Base-by-base conservation (phyloP, 108 stramenopile genomes). In the Cyclotella sp. region DNA sequence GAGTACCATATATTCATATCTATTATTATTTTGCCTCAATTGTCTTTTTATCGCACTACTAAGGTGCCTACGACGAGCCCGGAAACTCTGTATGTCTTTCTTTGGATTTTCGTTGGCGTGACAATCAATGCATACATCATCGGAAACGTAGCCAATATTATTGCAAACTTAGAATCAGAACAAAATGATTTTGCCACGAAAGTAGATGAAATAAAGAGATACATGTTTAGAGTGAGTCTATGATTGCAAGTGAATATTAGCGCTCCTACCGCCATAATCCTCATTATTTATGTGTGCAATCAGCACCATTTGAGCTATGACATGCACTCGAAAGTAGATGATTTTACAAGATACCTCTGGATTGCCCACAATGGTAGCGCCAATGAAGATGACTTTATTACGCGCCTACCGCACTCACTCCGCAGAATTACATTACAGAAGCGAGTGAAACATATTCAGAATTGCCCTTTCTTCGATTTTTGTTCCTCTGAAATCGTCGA, bases 101-200 rank as follows among this genome's bases (percentile, higher is more conserved):
- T 83, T 40, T 70, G 63, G 68, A 87, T 87, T 55, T 61, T 84
- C 14, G 40, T 85, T 21, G 89, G 89, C 9, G 77, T 89, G 53
- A 79, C 84, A 1, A 75, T 89, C 47, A 87, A 85, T 55, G 86
- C 86, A 18, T 65, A 82, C 16, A 85, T 89, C 46, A 78, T 89
- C 52, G 89, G 89, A 41, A 80, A 75, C 58, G 81, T 89, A 7
- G 85, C 84, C 39, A 84, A 85, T 34, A 80, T 87, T 15, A 79
- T 89, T 30, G 79, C 86, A 14, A 86, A 87, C 72, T 60, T 85
- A 14, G 84, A 86, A 45, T 63, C 75, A 11, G 76, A 81, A 16
- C 57, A 65, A 0, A 42, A 68, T 8, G 78, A 78, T 29, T 85
- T 86, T 47, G 55, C 66, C 11, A 77, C 70, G 52, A 61, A 55